A percentile compares a stretch with the other conserved stretches of the same genome.
These are phyloP conservation scores for Clonostachys byssicola DNA, from an alignment of 2,329 filamentous ascomycete species.

Conservation along the genomic window DNA sequence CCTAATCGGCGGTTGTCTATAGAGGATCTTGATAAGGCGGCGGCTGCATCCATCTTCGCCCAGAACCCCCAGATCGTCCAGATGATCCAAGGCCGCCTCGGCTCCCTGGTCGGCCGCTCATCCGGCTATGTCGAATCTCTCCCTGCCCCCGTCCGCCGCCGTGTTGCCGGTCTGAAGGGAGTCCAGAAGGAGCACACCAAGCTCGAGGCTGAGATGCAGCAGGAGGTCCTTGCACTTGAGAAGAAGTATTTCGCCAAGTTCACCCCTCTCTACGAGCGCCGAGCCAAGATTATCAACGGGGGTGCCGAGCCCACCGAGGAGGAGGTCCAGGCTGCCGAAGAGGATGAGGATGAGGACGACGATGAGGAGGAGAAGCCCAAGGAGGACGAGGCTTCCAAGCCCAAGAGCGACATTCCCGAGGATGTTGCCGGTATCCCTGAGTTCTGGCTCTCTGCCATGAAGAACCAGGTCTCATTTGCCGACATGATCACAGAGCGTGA, in stretches of 20 bases:
- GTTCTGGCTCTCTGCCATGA: constrained; percentile 99
- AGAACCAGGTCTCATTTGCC: constrained; percentile 94
- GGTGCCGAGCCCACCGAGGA: constrained; percentile 77
- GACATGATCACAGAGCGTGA: constrained; percentile 99
- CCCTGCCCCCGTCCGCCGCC: constrained; percentile 81
- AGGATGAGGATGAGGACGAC: constrained; percentile 71
- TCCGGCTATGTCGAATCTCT: constrained; percentile 98
- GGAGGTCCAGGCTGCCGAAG: constrained; percentile 83
- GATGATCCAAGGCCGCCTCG: constrained; percentile 97
- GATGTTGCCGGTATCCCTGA: constrained; percentile 81
- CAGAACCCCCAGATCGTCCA: constrained; percentile 91
- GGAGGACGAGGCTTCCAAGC: constrained; percentile 45
- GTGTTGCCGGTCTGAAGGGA: constrained; percentile 92
- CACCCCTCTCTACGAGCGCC: constrained; percentile 94
- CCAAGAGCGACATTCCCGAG: constrained; percentile 52
- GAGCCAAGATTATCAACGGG: constrained; percentile 89
- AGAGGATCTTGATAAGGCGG: constrained; percentile 88
- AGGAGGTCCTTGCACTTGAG: constrained; percentile 95
- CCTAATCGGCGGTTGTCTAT: constrained; percentile 6
- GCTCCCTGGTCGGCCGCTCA: constrained; percentile 86
- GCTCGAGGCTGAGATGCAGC: constrained; percentile 96
- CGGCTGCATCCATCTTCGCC: constrained; percentile 89
- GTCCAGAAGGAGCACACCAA: constrained; percentile 99
- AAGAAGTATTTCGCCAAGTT: constrained; percentile 99
- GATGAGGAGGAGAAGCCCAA: constrained; percentile 51